A percentile compares a stretch with the other conserved stretches of the same genome.
These are phyloP conservation scores for Phytophthora cajani DNA, from an alignment of 352 stramenopile species.

Conservation along the genomic window DNA sequence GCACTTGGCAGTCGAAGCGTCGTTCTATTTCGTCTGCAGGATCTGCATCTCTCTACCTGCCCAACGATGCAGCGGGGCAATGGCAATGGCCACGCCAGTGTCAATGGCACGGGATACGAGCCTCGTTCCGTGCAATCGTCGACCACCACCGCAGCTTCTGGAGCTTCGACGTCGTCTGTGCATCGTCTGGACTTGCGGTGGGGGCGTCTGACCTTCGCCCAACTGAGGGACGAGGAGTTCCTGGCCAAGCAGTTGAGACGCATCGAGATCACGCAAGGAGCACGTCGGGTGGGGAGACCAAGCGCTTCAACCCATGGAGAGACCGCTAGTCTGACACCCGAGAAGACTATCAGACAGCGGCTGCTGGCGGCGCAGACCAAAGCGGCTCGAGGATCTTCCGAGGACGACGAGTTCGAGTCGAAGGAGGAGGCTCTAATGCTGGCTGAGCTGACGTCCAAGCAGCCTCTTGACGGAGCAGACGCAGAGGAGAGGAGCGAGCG, in stretches of 20 bases:
- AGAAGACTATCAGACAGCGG: constrained; percentile 36
- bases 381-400: constrained; percentile 19
- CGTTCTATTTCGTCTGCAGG: constrained; percentile 23
- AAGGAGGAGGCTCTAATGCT: constrained; percentile 20
- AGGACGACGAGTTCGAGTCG: constrained; percentile 38
- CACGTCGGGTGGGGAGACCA: constrained; percentile 22
- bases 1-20: constrained; percentile 18
- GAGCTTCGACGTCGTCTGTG: not conserved
- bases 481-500: constrained; percentile 31
- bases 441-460: not conserved
- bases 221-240: constrained; percentile 74
- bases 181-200: constrained; percentile 68
- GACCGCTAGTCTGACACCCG: not conserved
- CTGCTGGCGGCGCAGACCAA: constrained; percentile 27
- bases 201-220: constrained; percentile 65
- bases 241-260: constrained; percentile 70
- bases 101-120: constrained; percentile 39
- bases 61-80: constrained; percentile 22
- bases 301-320: not conserved
- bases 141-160: not conserved
- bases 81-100: constrained; percentile 1
- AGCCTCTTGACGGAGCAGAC: not conserved
- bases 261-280: constrained; percentile 54
- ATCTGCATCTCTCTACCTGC: not conserved
- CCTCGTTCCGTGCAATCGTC: constrained; percentile 8